Evolutionary conservation across 2,329 filamentous ascomycete species (phyloP).

Genomic region (Neopestalotiopsis sp.): DNA sequence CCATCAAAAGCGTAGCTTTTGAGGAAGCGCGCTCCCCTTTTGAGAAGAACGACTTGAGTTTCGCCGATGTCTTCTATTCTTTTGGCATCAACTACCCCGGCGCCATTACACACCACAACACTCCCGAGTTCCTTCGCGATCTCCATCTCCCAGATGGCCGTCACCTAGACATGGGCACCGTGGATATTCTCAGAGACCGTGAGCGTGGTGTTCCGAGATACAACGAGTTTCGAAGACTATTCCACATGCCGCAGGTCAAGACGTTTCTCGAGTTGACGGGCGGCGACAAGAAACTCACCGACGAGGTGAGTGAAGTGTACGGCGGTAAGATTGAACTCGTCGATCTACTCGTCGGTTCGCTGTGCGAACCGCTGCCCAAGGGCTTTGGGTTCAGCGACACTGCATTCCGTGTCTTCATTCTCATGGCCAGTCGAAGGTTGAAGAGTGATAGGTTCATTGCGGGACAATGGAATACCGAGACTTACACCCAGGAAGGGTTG

Average conservation of each 20-base stretch:
- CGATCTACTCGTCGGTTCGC: constrained; percentile 46
- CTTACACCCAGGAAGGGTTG: constrained; percentile 46
- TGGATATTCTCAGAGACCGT: constrained; percentile 52
- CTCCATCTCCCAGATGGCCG: constrained; percentile 45
- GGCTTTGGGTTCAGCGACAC: constrained; percentile 55
- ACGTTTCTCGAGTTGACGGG: constrained; percentile 47
- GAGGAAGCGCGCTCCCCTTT: constrained; percentile 38
- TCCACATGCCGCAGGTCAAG: constrained; percentile 41
- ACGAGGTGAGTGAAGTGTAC: constrained; percentile 43
- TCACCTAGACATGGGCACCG: constrained; percentile 47
- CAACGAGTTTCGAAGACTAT: constrained; percentile 47
- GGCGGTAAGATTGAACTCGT: constrained; percentile 45
- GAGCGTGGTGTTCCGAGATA: constrained; percentile 52
- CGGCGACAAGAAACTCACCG: constrained; percentile 40
- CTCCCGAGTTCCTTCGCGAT: constrained; percentile 45
- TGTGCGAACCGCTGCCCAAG: constrained; percentile 45
- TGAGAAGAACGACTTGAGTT: constrained; percentile 30
- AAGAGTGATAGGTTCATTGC: constrained; percentile 53
- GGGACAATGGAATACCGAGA: constrained; percentile 42
- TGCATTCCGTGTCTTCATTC: constrained; percentile 50
- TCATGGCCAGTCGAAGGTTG: constrained; percentile 47
- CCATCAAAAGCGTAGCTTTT: constrained; percentile 39
- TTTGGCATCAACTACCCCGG: constrained; percentile 54
- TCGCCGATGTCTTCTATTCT: constrained; percentile 47
- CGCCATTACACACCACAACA: constrained; percentile 45